Percentiles rank a stretch among this genome's conserved stretches.
phyloP scores from a whole-genome alignment of 2,329 filamentous ascomycete species.

The Colletotrichum limetticola region DNA sequence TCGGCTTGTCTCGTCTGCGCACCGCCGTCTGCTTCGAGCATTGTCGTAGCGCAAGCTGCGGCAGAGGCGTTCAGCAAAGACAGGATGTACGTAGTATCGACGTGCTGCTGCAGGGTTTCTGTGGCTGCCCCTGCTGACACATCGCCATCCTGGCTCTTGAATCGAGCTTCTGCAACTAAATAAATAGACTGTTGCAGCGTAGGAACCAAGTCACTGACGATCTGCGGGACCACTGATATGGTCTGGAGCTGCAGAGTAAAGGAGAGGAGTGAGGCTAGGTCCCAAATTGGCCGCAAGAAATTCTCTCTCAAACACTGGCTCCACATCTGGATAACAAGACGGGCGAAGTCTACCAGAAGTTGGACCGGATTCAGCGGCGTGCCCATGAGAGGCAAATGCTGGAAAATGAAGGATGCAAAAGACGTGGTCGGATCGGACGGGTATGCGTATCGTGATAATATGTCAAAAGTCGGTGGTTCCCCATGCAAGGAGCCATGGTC shows the following conservation, averaged over 20 bases:
- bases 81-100: constrained; percentile 73
- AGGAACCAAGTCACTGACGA: constrained; percentile 67
- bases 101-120: constrained; percentile 58
- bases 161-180: constrained; percentile 67
- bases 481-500: constrained; percentile 67
- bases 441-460: constrained; percentile 71
- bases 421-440: constrained; percentile 71
- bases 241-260: constrained; percentile 73
- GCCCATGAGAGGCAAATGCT: constrained; percentile 70
- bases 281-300: constrained; percentile 70
- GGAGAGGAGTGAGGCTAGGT: constrained; percentile 72
- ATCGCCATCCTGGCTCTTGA: constrained; percentile 60
- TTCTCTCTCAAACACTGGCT: constrained; percentile 72
- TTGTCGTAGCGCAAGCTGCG: constrained; percentile 64
- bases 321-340: constrained; percentile 75
- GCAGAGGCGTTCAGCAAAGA: constrained; percentile 73
- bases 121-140: constrained; percentile 43
- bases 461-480: constrained; percentile 73
- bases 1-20: constrained; percentile 46
- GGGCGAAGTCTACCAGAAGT: constrained; percentile 72
- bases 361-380: constrained; percentile 59
- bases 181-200: constrained; percentile 69
- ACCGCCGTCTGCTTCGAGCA: constrained; percentile 43
- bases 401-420: constrained; percentile 74
- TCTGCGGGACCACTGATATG: constrained; percentile 65